phyloP scores from a whole-genome alignment of 768 basidiomycete genomes.

The Coprinellus aureogranulatus region DNA sequence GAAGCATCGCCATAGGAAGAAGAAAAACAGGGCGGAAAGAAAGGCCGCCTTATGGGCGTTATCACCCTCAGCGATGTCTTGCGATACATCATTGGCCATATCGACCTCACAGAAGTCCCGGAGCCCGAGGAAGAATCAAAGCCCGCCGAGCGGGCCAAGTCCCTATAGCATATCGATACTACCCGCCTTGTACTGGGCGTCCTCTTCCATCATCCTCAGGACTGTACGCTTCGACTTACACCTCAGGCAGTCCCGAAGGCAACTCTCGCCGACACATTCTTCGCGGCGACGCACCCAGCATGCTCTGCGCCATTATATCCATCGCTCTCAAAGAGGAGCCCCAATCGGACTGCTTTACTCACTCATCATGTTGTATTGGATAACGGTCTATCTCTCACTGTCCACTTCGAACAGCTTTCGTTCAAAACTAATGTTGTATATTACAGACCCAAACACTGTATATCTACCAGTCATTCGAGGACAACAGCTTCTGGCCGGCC shows the following conservation, averaged over 20 bases:
- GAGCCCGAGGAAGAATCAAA: slow-evolving; percentile 4
- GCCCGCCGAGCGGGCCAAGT: background rate
- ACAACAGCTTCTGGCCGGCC: too few species aligned
- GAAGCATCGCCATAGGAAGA: too few species aligned
- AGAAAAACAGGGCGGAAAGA: slow-evolving; percentile 75
- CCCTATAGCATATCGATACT: background rate
- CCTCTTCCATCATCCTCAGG: too few species aligned
- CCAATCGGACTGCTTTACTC: background rate
- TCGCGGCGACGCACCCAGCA: background rate
- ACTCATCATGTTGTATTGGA: background rate
- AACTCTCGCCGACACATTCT: too few species aligned
- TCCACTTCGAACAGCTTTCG: background rate
- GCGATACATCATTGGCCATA: slow-evolving; percentile 73
- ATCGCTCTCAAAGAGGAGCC: background rate
- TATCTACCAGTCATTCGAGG: background rate
- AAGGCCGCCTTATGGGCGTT: slow-evolving; percentile 79
- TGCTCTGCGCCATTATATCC: background rate
- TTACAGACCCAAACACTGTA: slow-evolving; percentile 1
- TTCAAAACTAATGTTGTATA: slow-evolving; percentile 4
- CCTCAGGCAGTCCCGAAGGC: too few species aligned
- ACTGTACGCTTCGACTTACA: too few species aligned
- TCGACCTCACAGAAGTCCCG: slow-evolving; percentile 45
- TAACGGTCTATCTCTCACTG: background rate
- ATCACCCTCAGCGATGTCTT: slow-evolving; percentile 89
- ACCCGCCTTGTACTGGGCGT: background rate